Conservation (phyloP, 140 eudicot genomes). For the Oenanthe javanica region DNA sequence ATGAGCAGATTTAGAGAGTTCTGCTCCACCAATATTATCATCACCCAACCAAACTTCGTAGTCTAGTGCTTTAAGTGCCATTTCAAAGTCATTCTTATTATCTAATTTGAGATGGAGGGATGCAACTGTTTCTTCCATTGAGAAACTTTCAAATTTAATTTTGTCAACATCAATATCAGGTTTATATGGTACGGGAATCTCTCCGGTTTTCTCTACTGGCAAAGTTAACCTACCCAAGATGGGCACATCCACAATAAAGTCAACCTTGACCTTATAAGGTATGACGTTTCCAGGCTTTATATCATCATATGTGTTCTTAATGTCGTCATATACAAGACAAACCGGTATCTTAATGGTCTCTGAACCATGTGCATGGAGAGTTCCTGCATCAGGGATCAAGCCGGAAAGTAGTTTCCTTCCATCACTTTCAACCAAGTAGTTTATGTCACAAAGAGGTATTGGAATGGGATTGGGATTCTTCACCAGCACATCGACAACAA, state of each 20-base stretch:
- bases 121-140: slow-evolving; percentile 86
- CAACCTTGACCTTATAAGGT: slow-evolving; percentile 81
- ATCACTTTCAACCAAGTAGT: slow-evolving; percentile 84
- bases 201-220: slow-evolving; percentile 87
- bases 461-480: slow-evolving; percentile 86
- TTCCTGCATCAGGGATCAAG: slow-evolving; percentile 93
- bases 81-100: no score
- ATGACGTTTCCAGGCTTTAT: slow-evolving; percentile 87
- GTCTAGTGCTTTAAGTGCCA: no score
- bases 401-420: slow-evolving; percentile 92
- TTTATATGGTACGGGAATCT: slow-evolving; percentile 84
- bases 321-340: slow-evolving; percentile 66
- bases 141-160: slow-evolving; percentile 68
- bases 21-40: no score
- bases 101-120: slow-evolving; percentile 52
- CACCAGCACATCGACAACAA: slow-evolving; percentile 80
- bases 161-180: slow-evolving; percentile 93
- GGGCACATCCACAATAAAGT: slow-evolving; percentile 82
- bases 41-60: no score
- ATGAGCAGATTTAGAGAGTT: no score
- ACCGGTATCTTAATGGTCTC: slow-evolving; percentile 85
- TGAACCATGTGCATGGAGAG: slow-evolving; percentile 95
- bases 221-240: slow-evolving; percentile 81
- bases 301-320: slow-evolving; percentile 58
- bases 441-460: slow-evolving; percentile 88